Evolutionary conservation across 2,329 filamentous ascomycete species (phyloP), one percentile per base, ranked within the genome.

Genomic region (Arachnopeziza araneosa): DNA sequence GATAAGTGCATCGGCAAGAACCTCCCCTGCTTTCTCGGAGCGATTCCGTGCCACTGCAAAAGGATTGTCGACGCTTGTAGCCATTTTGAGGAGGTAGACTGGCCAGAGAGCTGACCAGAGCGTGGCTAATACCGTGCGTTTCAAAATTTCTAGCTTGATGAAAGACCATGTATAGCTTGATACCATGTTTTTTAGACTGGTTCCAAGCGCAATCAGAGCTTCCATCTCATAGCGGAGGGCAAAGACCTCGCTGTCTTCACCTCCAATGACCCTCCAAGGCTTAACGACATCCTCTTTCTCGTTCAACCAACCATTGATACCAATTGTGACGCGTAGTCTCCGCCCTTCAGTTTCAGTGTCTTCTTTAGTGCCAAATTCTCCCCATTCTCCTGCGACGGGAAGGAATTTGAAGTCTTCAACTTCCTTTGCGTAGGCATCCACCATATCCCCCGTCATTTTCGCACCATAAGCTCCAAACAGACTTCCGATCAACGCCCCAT

Each of bases 391-490:
- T 30, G 82, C 80, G 19, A 96, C 82, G 0, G 91, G 91, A 1
- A 96, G 79, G 70, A 97, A 96, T 22, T 78, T 76, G 67, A 86
- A 86, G 72, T 96, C 93, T 64, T 95, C 86, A 1, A 96, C 91
- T 70, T 96, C 90, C 60, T 86, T 85, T 2, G 93, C 91, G 69
- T 96, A 96, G 60, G 87, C 83, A 68, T 96, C 90, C 80, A 96
- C 90, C 82, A 93, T 92, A 66, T 88, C 83, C 2, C 92, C 91
- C 51, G 82, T 86, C 83, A 86, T 86, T 68, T 88, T 86, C 0
- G 89, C 93, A 2, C 93, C 93, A 68, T 93, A 96, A 0, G 92
- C 93, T 0, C 93, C 93, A 70, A 97, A 97, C 0, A 97, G 77
- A 14, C 90, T 87, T 0, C 93, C 93, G 0, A 97, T 90, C 2